These are phyloP conservation scores for Pythium plurisporium DNA, from an alignment of 352 stramenopile species.

Conservation along the genomic window DNA sequence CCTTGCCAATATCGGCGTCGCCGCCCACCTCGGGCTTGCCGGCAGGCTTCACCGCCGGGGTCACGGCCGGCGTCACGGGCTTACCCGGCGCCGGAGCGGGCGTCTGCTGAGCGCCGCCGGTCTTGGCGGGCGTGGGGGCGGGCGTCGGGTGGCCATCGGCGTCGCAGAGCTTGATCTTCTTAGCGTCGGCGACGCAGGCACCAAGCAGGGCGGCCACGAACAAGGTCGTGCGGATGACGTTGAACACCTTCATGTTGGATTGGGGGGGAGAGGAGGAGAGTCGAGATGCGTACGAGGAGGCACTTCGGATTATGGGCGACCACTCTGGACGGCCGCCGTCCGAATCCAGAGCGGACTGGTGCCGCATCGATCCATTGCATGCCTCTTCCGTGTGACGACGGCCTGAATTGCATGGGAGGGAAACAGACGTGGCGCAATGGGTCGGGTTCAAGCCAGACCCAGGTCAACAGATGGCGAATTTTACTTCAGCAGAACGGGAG, in stretches of 20 bases:
- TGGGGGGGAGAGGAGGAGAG: background rate
- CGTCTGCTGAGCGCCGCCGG: background rate
- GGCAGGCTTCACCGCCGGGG: background rate
- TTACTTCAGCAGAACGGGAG: no score
- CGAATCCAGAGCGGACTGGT: no score
- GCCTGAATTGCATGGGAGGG: no score
- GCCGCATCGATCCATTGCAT: background rate
- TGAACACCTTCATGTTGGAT: constrained; percentile 19
- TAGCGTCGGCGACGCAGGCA: constrained; percentile 14
- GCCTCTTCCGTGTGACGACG: constrained; percentile 1
- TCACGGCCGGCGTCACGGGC: background rate
- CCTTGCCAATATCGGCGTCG: background rate
- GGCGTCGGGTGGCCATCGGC: constrained; percentile 12
- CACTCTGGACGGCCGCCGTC: background rate
- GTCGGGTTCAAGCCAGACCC: background rate
- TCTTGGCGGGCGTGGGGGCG: constrained; percentile 6
- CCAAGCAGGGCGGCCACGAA: constrained; percentile 16
- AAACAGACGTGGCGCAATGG: background rate
- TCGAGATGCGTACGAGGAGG: background rate
- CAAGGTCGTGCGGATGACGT: constrained; percentile 14
- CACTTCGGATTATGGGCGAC: constrained; percentile 6
- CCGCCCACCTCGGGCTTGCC: background rate
- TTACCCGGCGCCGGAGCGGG: background rate
- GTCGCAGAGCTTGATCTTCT: constrained; percentile 22
- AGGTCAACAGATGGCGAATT: background rate